Conservation (phyloP, 2,329 filamentous ascomycete species). For the Raffaelea albimanens region DNA sequence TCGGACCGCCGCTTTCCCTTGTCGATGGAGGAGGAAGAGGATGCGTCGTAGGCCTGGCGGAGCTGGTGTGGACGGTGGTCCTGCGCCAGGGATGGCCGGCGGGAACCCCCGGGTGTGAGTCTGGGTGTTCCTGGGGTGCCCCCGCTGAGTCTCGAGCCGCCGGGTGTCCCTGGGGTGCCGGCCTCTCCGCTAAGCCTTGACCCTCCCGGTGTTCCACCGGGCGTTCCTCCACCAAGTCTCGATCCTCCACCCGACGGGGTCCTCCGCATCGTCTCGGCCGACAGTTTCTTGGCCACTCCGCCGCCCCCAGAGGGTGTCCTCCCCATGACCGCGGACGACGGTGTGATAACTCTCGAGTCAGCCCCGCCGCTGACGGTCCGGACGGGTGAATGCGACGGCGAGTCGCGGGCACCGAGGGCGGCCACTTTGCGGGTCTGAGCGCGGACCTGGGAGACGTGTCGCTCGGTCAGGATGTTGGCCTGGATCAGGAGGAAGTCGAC, state of each 20-base stretch:
- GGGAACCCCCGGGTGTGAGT: slow-evolving; percentile 26
- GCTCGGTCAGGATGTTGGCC: slow-evolving; percentile 86
- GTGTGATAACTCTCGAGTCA: neutral
- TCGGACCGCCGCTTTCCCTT: no score
- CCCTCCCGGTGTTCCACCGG: slow-evolving; percentile 33
- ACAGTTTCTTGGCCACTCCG: neutral
- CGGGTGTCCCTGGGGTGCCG: no score
- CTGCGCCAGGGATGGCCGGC: slow-evolving; percentile 9
- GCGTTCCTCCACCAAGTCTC: slow-evolving; percentile 15
- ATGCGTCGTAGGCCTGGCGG: slow-evolving; percentile 23
- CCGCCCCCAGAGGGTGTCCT: slow-evolving; percentile 35
- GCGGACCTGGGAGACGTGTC: slow-evolving; percentile 80
- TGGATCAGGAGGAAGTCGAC: slow-evolving; percentile 86
- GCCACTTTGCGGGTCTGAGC: slow-evolving; percentile 74
- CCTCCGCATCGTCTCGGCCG: slow-evolving; percentile 38
- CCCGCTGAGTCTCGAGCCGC: no score
- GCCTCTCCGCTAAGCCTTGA: no score
- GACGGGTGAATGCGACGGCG: slow-evolving; percentile 45
- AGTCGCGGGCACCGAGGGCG: slow-evolving; percentile 44
- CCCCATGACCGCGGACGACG: slow-evolving; percentile 36
- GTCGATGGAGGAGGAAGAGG: no score
- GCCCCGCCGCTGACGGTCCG: neutral
- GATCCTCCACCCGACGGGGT: slow-evolving; percentile 34
- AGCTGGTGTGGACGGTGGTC: slow-evolving; percentile 17
- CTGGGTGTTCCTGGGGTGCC: slow-evolving; percentile 25